Evolutionary conservation across 140 eudicot genomes (phyloP), one percentile per base, ranked within the genome.

Genomic region (Senecio squalidus): DNA sequence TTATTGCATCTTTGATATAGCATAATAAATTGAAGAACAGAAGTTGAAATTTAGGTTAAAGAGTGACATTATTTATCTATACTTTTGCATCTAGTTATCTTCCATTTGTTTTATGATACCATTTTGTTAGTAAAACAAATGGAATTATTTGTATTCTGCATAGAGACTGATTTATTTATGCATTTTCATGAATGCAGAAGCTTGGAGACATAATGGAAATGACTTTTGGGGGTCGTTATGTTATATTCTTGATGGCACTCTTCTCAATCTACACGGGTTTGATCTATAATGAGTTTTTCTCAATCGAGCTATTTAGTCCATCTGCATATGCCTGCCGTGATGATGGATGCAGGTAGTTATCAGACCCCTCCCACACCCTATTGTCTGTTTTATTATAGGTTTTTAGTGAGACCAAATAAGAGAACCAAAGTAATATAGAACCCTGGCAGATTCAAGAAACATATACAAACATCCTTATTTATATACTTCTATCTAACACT

Each of bases 271-370:
- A 86, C 73, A 86, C 96, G 8, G 98, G 98, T 23, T 75, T 91
- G 55, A 79, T 91, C 61, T 91, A 91, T 33, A 91, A 91, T 34
- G 98, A 91, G 71, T 91, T 91, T 57, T 91, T 91, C 76, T 91
- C 98, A 36, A 86, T 80, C 51, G 91, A 74, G 65, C 66, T 91
- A 46, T 91, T 91, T 69, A 77, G 86, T 49, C 82, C 66, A 8
- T 91, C 98, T 17, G 98, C 98, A n/a, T 91, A 86, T 74, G 91
- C 53, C n/a, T 91, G 98, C 20, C 98, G 96, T 46, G 96, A 91
- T 81, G 84, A 66, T 60, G 62, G 76, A 9, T 91, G 98, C 94
- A 80, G 94, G 98, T 90, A 82, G 40, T 34, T 47, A 20, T 20
- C 67, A 49, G 50, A 28, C 17, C 55, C 40, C 61, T 64, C 15